phyloP scores from a whole-genome alignment of 225 moss, liverwort and hornwort genomes.

The Antitrichia curtipendula region DNA sequence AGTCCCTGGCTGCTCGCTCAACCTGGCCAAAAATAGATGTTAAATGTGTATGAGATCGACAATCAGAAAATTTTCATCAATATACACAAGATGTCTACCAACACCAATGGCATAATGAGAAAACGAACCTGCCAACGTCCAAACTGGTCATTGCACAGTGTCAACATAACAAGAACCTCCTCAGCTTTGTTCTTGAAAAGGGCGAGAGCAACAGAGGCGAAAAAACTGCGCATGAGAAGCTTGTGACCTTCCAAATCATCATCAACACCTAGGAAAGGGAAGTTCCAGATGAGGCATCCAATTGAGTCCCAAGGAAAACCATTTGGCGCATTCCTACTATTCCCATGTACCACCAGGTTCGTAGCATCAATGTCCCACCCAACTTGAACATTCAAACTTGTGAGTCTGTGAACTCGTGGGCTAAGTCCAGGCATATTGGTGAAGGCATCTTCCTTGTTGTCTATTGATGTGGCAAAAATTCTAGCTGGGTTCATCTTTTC shows the following conservation, averaged over 20 bases:
- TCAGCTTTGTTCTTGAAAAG: constrained; percentile 5
- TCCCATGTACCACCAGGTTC: not conserved
- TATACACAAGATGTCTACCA: not conserved
- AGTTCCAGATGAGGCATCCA: constrained; percentile 56
- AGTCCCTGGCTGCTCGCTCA: constrained; percentile 44
- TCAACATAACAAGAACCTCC: constrained; percentile 29
- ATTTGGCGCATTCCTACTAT: not conserved
- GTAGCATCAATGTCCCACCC: constrained; percentile 47
- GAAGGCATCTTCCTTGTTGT: constrained; percentile 10
- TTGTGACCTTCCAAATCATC: constrained; percentile 30
- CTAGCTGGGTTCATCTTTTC: constrained; percentile 6
- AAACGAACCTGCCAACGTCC: constrained; percentile 52
- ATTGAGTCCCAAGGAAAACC: constrained; percentile 29
- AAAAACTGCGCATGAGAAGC: constrained; percentile 35
- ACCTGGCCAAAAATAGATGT: constrained; percentile 17
- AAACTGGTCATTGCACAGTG: constrained; percentile 55
- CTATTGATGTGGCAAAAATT: constrained; percentile 45
- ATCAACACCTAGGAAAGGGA: constrained; percentile 38
- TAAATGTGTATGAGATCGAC: not conserved
- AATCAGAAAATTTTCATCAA: not conserved
- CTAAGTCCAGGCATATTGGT: not conserved
- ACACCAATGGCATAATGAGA: not conserved
- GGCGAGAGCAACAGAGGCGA: constrained; percentile 23
- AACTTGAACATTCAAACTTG: constrained; percentile 3
- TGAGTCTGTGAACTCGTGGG: constrained; percentile 3